Percentiles rank a stretch among this genome's conserved stretches.
Conservation (phyloP, 2,329 filamentous ascomycete genomes). For the Penicillium aurantiogriseum region DNA sequence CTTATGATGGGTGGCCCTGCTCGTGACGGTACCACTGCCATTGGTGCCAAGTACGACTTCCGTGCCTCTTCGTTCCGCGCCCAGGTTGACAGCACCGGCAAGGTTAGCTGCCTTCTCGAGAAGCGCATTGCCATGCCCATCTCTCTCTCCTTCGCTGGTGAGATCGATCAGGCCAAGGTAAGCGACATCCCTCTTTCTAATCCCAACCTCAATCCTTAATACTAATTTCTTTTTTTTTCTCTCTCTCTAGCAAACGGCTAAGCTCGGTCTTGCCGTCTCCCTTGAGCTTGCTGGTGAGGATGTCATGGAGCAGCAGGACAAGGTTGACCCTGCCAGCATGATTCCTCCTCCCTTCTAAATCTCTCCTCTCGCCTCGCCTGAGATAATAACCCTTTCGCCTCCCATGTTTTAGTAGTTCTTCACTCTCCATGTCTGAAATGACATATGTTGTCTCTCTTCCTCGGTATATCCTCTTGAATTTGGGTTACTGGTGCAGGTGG, state of each 20-base stretch:
- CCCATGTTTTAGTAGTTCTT: conserved; percentile 48
- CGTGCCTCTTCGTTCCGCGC: conserved; percentile 91
- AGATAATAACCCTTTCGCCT: conserved; percentile 33
- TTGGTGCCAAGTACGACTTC: conserved; percentile 98
- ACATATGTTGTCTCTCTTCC: conserved; percentile 32
- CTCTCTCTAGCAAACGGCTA: conserved; percentile 74
- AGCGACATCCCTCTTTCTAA: conserved; percentile 38
- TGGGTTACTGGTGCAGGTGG: conserved; percentile 35
- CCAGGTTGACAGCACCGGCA: conserved; percentile 92
- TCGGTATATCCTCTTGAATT: conserved; percentile 33
- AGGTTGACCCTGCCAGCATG: conserved; percentile 43
- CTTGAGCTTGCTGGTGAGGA: conserved; percentile 84
- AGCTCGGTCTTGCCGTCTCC: conserved; percentile 90
- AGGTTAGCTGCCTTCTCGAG: conserved; percentile 87
- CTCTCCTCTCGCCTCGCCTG: conserved; percentile 13
- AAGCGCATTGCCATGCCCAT: conserved; percentile 94
- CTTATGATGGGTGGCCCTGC: conserved; percentile 73
- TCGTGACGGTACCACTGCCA: conserved; percentile 85
- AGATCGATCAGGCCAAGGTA: conserved; percentile 95
- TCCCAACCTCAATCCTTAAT: neutral
- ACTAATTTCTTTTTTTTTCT: conserved; percentile 7
- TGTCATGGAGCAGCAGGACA: conserved; percentile 79
- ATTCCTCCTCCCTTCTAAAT: conserved; percentile 52
- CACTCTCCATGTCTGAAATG: conserved; percentile 34
- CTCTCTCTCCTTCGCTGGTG: conserved; percentile 89